These are phyloP conservation scores for Lolium multiflorum DNA, from an alignment of 176 grass and related monocot species.

Conservation along the genomic window DNA sequence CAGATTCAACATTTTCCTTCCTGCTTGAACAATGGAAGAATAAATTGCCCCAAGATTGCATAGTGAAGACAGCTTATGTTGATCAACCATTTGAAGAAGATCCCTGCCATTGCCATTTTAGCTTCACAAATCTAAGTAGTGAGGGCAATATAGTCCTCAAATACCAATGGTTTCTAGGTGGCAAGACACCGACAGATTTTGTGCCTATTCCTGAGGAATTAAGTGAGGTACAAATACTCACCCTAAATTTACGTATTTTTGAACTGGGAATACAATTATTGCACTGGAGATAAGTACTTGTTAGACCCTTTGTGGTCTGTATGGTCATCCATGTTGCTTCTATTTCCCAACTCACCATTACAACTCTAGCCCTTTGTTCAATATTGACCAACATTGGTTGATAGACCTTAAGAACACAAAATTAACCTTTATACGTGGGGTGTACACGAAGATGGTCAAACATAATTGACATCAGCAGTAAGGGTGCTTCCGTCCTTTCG, in stretches of 20 bases:
- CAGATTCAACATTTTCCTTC: conserved; percentile 96
- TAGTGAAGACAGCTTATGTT: conserved; percentile 76
- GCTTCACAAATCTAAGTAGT: conserved; percentile 59
- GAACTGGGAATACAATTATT: neutral
- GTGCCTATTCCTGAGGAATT: conserved; percentile 70
- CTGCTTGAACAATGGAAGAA: conserved; percentile 89
- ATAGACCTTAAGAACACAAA: conserved; percentile 19
- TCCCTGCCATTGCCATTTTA: conserved; percentile 79
- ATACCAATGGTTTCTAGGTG: conserved; percentile 88
- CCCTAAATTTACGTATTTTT: neutral
- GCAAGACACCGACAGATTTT: conserved; percentile 74
- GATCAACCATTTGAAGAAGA: conserved; percentile 98
- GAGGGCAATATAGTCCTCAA: conserved; percentile 62
- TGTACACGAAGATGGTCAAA: neutral
- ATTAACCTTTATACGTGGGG: neutral
- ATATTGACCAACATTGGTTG: conserved; percentile 24
- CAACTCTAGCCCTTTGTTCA: conserved; percentile 7
- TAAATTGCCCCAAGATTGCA: conserved; percentile 66
- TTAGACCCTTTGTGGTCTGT: conserved; percentile 12
- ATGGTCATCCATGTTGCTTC: neutral
- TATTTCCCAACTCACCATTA: conserved; percentile 34
- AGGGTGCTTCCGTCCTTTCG: conserved; percentile 19
- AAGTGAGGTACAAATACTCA: conserved; percentile 63
- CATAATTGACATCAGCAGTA: conserved; percentile 19
- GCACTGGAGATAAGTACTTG: conserved; percentile 8